Conservation (phyloP, 805 yeast species). For the Wickerhamiella shivajii region DNA sequence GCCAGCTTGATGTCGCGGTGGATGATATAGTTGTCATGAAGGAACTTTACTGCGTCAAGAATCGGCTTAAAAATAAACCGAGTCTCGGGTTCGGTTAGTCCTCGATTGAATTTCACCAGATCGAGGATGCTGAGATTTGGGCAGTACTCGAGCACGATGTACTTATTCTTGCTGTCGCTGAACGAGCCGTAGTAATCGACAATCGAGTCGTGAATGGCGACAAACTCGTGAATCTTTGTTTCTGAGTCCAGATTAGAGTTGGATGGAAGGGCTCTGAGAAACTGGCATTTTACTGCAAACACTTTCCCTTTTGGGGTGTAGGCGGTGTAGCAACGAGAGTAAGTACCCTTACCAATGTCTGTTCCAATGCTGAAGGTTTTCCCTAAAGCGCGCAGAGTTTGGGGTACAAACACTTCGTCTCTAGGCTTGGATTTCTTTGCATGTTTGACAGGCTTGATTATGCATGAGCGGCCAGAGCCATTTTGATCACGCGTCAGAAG, state of each 20-base stretch:
- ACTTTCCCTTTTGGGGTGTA: background rate
- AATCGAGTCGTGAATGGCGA: background rate
- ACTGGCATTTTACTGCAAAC: slow-evolving; percentile 5
- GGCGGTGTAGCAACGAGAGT: slow-evolving; percentile 2
- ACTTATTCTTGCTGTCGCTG: background rate
- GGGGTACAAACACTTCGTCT: background rate
- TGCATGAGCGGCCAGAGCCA: too few species aligned
- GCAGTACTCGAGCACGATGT: slow-evolving; percentile 7
- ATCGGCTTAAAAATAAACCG: slow-evolving; percentile 55
- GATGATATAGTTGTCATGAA: slow-evolving; percentile 85
- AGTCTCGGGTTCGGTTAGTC: background rate
- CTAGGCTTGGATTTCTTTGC: slow-evolving; percentile 2
- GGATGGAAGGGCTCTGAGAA: background rate
- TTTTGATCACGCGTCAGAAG: too few species aligned
- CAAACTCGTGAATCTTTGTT: background rate
- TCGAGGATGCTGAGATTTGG: background rate
- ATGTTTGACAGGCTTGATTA: background rate
- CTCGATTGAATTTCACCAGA: background rate
- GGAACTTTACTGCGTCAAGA: slow-evolving; percentile 76
- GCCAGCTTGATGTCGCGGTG: slow-evolving; percentile 93
- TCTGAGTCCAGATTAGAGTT: background rate
- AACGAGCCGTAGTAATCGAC: background rate
- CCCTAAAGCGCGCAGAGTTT: background rate
- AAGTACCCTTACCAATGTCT: slow-evolving; percentile 5
- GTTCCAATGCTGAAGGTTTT: background rate